Base-by-base conservation (phyloP, 2,329 filamentous ascomycete species). In the Colletotrichum musae region DNA sequence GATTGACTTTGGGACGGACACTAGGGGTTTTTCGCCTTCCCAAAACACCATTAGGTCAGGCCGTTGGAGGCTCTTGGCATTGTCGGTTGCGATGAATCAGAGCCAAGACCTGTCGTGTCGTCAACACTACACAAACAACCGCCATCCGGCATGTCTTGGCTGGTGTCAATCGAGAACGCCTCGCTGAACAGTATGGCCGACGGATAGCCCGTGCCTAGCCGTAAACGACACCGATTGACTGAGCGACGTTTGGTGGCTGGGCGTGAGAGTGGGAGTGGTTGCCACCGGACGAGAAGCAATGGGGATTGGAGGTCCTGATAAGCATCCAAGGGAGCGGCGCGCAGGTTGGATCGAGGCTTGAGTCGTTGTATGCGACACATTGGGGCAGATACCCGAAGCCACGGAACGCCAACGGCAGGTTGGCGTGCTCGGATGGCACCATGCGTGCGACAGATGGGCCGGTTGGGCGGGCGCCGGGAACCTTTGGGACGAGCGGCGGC, bases 331-430 rank as follows among this genome's bases (percentile, higher is more conserved):
- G 52, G 45, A 53, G 43, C 28, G 32, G 9, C 21, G 28, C 5
- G 13, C 28, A 18, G 10, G 18, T 15, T 45, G 58, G 54, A 41
- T 43, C 28, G 26, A 56, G 36, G 61, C 41, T 54, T 26, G n/a
- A 66, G 56, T 57, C 32, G 32, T 36, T 10, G 32, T 36, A 10
- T 36, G 32, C 32, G 62, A 69, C 66, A 66, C n/a, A 66, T 66
- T 52, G 51, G 66, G 66, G 51, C 62, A 69, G 62, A 66, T 60
- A 61, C 51, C 66, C 66, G 66, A 66, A 66, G 66, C 66, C 62
- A 69, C 50, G 32, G 36, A 51, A 51, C 62, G 56, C 48, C 51
- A 43, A 32, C 52, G 53, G 50, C 28, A 26, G 32, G 54, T 32
- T 57, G 58, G 39, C 51, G 51, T 67, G 43, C 64, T 48, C 41